Percentiles rank a stretch among this genome's conserved stretches.
These are phyloP conservation scores for Dissophora globulifera DNA, from an alignment of 192 early-diverging fungal species.

Conservation along the genomic window DNA sequence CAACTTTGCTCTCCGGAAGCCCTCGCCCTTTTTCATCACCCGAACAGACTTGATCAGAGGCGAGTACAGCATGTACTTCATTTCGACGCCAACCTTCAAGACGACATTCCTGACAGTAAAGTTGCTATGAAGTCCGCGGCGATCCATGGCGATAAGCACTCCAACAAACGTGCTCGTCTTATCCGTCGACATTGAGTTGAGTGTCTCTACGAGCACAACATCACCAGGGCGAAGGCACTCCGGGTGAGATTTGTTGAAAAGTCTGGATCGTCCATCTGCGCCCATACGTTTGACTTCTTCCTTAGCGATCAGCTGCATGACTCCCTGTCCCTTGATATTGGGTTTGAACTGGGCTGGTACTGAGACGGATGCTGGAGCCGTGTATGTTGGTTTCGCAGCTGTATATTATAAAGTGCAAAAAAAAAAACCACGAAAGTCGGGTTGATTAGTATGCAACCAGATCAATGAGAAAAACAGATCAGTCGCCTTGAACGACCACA, in stretches of 20 bases:
- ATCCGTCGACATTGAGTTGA: conserved; percentile 61
- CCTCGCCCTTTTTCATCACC: conserved; percentile 65
- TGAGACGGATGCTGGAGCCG: conserved; percentile 43
- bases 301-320: conserved; percentile 74
- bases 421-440: not conserved
- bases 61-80: conserved; percentile 78
- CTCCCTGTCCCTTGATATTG: conserved; percentile 61
- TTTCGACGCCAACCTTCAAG: conserved; percentile 80
- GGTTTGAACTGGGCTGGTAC: conserved; percentile 60
- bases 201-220: conserved; percentile 74
- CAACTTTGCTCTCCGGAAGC: conserved; percentile 78
- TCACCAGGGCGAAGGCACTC: conserved; percentile 70
- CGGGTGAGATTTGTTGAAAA: conserved; percentile 70
- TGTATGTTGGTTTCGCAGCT: conserved; percentile 52
- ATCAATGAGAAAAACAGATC: too few relatives aligned
- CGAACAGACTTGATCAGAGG: conserved; percentile 80
- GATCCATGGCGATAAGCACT: conserved; percentile 76
- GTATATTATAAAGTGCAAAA: not conserved
- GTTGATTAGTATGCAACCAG: too few relatives aligned
- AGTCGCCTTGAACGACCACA: too few relatives aligned
- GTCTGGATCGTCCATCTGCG: conserved; percentile 65
- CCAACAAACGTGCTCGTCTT: conserved; percentile 75
- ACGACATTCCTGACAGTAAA: conserved; percentile 84
- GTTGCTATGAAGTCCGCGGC: conserved; percentile 78
- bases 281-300: conserved; percentile 68